Evolutionary conservation across 179 eudicot species (phyloP).

Genomic region (Beta lomatogona): DNA sequence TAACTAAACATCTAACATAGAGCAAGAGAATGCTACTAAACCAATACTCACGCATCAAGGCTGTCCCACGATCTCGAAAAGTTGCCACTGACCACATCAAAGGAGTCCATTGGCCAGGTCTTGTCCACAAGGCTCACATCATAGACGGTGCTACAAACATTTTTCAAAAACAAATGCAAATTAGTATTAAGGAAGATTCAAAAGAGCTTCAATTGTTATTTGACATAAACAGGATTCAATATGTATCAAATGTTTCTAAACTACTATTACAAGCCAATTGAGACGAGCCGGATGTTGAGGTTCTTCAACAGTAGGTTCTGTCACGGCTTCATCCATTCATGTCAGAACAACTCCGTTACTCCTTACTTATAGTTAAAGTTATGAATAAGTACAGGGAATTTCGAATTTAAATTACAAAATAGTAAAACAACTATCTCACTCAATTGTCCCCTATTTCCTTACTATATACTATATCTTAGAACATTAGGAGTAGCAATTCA

Average conservation of each 20-base stretch:
- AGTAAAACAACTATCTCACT: not conserved
- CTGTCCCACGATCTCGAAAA: constrained; percentile 85
- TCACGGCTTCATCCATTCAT: not conserved
- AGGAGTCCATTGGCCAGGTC: constrained; percentile 70
- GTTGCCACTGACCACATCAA: constrained; percentile 67
- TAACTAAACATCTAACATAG: not conserved
- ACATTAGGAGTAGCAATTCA: too few relatives aligned
- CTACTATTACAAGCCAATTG: not conserved
- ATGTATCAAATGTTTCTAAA: not conserved
- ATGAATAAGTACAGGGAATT: not conserved
- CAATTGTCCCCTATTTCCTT: not conserved
- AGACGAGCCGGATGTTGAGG: not conserved
- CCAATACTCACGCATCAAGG: constrained; percentile 70
- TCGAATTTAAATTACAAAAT: not conserved
- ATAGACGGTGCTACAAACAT: constrained; percentile 66
- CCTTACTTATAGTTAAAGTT: too few relatives aligned
- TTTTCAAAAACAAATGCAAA: not conserved
- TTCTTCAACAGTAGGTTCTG: too few relatives aligned
- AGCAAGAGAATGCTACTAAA: not conserved
- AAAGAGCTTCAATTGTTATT: not conserved
- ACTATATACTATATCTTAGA: too few relatives aligned
- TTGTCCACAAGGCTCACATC: constrained; percentile 79
- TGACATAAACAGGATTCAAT: not conserved
- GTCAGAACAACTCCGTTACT: not conserved
- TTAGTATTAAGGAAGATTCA: not conserved